Base-by-base conservation (phyloP, 2,329 filamentous ascomycete species). In the Ceratocystis destructans region DNA sequence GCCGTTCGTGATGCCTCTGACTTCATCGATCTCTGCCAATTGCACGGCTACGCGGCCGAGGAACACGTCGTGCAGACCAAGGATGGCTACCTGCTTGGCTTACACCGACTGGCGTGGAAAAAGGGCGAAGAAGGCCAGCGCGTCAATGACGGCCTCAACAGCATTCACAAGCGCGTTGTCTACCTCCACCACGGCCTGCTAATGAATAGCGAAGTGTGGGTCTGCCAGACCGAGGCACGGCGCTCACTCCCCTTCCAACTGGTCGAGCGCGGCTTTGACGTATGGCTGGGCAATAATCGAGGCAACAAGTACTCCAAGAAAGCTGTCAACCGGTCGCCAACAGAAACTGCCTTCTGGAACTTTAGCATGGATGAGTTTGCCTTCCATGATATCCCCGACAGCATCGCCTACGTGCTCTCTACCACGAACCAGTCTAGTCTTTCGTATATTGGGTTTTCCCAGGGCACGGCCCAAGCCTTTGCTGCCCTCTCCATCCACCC, bases 301-400 rank as follows among this genome's bases (percentile, higher is more conserved):
- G 94, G 94, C 62, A 99, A 99, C 81, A 99, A 99, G 74, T 99
- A 99, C 77, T 96, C 91, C 59, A 99, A 97, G 76, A 99, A 99
- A 77, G 92, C 87, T 1, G 84, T 92, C 64, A 82, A 87, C 68
- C 79, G 80, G 69, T 87, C 90, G 0, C 92, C 94, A 0, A 87
- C 84, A 0, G 87, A 88, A 1, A 78, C 82, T 46, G 80, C 84
- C 15, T 99, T 99, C 75, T 99, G 94, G 94, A 87, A 96, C 75
- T 99, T 99, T 74, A 96, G 90, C 64, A 97, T 99, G 73, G 94
- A 99, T 74, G 89, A 99, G 73, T 99, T 99, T 73, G 94, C 94
- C 61, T 96, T 99, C 72, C 86, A 97, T 74, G 94, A 99, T 74
- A 96, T 99, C 68, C 94, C 94, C 1, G 88, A 99, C 75, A 93